These are phyloP conservation scores for Cadophora sp. DNA, from an alignment of 2,329 filamentous ascomycete genomes.

Conservation along the genomic window DNA sequence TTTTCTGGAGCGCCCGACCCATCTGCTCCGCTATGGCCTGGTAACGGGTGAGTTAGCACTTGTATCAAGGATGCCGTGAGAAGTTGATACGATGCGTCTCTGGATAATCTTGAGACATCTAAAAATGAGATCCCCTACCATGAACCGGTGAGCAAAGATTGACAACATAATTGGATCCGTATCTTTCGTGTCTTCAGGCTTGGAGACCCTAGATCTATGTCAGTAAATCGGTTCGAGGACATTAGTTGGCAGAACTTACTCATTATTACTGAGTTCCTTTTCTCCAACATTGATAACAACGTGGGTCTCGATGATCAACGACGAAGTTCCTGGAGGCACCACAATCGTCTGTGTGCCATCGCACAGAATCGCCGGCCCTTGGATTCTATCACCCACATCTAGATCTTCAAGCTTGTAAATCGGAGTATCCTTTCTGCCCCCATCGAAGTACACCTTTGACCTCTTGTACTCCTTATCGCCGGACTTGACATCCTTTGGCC, in stretches of 20 bases:
- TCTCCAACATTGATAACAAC: constrained; percentile 85
- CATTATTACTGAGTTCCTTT: constrained; percentile 55
- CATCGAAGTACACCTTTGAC: constrained; percentile 83
- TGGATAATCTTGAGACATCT: too few species aligned
- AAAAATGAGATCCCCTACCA: constrained; percentile 49
- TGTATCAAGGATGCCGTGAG: too few species aligned
- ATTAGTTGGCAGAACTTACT: constrained; percentile 43
- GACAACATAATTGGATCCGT: constrained; percentile 80
- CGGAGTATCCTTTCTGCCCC: constrained; percentile 76
- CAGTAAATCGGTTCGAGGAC: neutral
- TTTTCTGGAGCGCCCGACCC: constrained; percentile 80
- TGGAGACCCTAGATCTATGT: constrained; percentile 25
- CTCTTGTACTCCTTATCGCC: constrained; percentile 69
- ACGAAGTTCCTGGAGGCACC: constrained; percentile 78
- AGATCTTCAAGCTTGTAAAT: constrained; percentile 84
- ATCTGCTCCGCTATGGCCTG: constrained; percentile 81
- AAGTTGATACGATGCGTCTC: too few species aligned
- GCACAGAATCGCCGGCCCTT: constrained; percentile 84
- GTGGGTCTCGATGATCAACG: constrained; percentile 82
- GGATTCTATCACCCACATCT: constrained; percentile 72
- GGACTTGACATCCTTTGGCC: constrained; percentile 53
- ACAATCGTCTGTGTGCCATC: constrained; percentile 93
- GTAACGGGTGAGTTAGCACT: too few species aligned
- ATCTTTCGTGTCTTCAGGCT: constrained; percentile 50
- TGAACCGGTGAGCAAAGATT: constrained; percentile 83